Base-by-base conservation (phyloP, 192 early-diverging fungal genomes). In the Coemansia sp. region DNA sequence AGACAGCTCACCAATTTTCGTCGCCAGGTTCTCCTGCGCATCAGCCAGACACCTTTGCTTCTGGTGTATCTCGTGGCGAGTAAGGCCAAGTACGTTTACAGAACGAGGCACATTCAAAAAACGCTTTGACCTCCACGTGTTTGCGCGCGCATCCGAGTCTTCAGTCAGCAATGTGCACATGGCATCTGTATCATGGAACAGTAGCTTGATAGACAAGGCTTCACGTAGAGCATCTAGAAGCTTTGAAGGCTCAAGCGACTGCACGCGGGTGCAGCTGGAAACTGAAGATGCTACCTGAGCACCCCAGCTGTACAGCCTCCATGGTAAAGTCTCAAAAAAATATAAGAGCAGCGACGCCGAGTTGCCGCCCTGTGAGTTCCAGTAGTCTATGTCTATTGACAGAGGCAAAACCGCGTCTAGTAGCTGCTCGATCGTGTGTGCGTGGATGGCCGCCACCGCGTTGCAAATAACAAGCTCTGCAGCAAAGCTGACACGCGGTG, bases 371-470 rank as follows among this genome's bases (percentile, higher is more conserved):
- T 82, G 64, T 0, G 73, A 53, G 36, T 79, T 69, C 87, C 87
- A 89, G 53, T 86, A 89, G 34, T 81, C 58, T 32, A 87, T 81
- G 32, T 84, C 78, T 17, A 73, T 67, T 2, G 80, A 72, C 26
- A 87, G 39, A 6, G 84, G 84, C 38, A 89, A 56, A 13, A 79
- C 81, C 0, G 79, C 57, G 17, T 80, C 70, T 24, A 89, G 55
- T 9, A 89, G 72, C 9, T 67, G 72, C 24, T 73, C 67, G 10
- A 86, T 59, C 0, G 82, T 50, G 19, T 76, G 76, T 2, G 79
- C 83, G 44, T 89, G 81, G 14, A 85, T 64, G 2, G 74, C 79
- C 1, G 67, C 62, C 0, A 65, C 50, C 2, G 69, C 48, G 40
- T 46, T 72, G 9, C 56, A 4, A 6, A 72, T 33, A 27, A 72